Evolutionary conservation across 495 filamentous ascomycete species (phyloP).

Genomic region (Choiromyces venosus): DNA sequence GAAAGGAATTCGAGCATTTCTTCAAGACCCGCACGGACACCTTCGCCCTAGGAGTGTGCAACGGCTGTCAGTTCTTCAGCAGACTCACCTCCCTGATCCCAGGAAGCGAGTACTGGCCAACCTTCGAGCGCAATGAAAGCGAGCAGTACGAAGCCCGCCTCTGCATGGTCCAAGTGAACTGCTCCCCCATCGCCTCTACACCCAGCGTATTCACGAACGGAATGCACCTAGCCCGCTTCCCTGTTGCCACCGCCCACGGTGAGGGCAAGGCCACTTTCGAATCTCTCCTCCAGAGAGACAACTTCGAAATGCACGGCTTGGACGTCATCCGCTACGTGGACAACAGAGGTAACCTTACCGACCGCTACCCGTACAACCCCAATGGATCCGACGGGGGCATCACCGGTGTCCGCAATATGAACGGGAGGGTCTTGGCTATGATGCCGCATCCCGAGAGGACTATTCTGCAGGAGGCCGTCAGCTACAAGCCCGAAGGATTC

Average conservation of each 20-base stretch:
- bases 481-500: slow-evolving; percentile 61
- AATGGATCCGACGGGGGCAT: slow-evolving; percentile 87
- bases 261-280: slow-evolving; percentile 81
- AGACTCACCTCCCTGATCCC: slow-evolving; percentile 79
- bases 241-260: slow-evolving; percentile 85
- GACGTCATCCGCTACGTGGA: slow-evolving; percentile 78
- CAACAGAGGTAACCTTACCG: slow-evolving; percentile 66
- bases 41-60: slow-evolving; percentile 92
- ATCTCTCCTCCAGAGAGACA: slow-evolving; percentile 56
- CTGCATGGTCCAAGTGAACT: slow-evolving; percentile 72
- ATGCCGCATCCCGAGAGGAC: slow-evolving; percentile 97
- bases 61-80: slow-evolving; percentile 93
- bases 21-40: slow-evolving; percentile 77
- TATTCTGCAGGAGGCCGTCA: slow-evolving; percentile 73
- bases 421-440: slow-evolving; percentile 84
- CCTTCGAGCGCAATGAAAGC: slow-evolving; percentile 75
- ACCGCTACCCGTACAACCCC: slow-evolving; percentile 84
- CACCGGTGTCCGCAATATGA: slow-evolving; percentile 68
- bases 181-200: slow-evolving; percentile 51
- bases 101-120: slow-evolving; percentile 77
- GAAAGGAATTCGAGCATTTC: slow-evolving; percentile 73
- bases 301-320: slow-evolving; percentile 42
- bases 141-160: slow-evolving; percentile 91
- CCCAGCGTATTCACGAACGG: slow-evolving; percentile 89
- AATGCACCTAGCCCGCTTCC: slow-evolving; percentile 77